Evolutionary conservation across 148 eudicot genomes (phyloP).

Genomic region (Bassia scoparia): DNA sequence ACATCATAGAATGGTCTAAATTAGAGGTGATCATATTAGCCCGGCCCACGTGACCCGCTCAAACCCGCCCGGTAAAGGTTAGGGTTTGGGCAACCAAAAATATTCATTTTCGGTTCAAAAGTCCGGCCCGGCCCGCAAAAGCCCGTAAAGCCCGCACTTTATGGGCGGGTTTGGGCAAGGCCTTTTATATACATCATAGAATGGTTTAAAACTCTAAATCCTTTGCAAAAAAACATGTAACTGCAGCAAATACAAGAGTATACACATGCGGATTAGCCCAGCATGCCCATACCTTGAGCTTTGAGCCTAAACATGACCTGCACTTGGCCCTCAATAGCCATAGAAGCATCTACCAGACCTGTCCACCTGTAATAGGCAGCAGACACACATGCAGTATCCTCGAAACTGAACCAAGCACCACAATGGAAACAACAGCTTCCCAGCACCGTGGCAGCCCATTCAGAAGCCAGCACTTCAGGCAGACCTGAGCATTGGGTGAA

Average conservation of each 20-base stretch:
- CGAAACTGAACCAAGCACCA: not conserved
- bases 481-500: not conserved
- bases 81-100: not conserved
- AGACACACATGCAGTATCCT: not conserved
- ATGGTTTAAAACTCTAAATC: not conserved
- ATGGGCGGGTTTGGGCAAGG: not conserved
- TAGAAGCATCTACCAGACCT: not conserved
- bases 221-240: not conserved
- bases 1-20: not conserved
- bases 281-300: not conserved
- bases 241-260: not conserved
- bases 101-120: not conserved
- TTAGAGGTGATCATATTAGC: not conserved
- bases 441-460: not conserved
- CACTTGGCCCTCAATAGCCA: not conserved
- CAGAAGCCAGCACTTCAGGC: not conserved
- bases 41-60: not conserved
- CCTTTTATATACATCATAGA: not conserved
- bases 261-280: not conserved
- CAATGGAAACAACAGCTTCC: not conserved
- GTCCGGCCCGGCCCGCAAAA: not conserved
- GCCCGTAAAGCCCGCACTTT: not conserved
- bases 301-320: not conserved
- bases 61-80: not conserved
- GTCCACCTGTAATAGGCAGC: not conserved